phyloP scores from a whole-genome alignment of 2,329 filamentous ascomycete species.

The Claviceps capensis region DNA sequence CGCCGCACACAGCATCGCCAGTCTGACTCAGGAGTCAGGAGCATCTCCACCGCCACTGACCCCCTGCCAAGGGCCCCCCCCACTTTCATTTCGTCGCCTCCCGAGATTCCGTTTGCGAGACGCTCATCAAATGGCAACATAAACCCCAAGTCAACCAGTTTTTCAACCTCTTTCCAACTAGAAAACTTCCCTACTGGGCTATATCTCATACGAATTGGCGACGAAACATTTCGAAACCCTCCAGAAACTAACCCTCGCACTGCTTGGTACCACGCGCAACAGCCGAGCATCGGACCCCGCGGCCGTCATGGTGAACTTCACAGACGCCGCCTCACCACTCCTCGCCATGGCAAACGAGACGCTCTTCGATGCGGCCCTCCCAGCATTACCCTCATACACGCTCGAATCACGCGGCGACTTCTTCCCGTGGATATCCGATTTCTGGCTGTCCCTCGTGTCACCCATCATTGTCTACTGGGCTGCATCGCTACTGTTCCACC shows the following conservation, averaged over 20 bases:
- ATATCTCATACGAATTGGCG: too few relatives aligned
- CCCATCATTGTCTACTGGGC: constrained; percentile 82
- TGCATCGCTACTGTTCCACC: constrained; percentile 74
- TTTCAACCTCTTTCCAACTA: too few relatives aligned
- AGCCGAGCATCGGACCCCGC: background rate
- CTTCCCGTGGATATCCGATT: constrained; percentile 67
- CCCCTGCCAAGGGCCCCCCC: background rate
- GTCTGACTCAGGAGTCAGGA: background rate
- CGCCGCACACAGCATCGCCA: too few relatives aligned
- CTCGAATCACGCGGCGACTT: constrained; percentile 57
- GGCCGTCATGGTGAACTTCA: constrained; percentile 26
- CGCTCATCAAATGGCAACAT: too few relatives aligned
- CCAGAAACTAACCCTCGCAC: too few relatives aligned
- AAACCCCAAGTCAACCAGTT: too few relatives aligned
- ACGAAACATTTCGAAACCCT: too few relatives aligned
- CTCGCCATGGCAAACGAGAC: constrained; percentile 38
- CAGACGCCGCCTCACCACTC: constrained; percentile 15
- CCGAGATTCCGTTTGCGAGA: too few relatives aligned
- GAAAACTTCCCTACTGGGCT: too few relatives aligned
- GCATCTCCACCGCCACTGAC: background rate
- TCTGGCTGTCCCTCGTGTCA: constrained; percentile 59
- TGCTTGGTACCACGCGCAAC: background rate
- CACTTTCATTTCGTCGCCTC: background rate
- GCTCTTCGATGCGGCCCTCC: constrained; percentile 46
- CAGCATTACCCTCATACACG: constrained; percentile 74